Conservation (phyloP, 2,329 filamentous ascomycete genomes). For the Colletotrichum neosansevieriae region DNA sequence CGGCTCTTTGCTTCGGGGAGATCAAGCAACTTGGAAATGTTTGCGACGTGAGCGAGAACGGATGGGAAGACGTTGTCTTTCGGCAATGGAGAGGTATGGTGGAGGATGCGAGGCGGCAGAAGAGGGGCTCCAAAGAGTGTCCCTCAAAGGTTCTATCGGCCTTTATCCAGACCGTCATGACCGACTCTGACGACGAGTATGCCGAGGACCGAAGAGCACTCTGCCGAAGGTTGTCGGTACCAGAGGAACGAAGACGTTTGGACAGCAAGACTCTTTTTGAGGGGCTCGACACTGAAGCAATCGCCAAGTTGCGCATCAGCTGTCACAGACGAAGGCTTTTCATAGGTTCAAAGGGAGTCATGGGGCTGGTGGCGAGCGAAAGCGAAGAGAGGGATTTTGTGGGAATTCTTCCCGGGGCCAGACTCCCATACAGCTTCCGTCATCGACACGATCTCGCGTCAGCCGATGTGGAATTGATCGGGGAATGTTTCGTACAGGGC, state of each 20-base stretch:
- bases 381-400: slow-evolving; percentile 5
- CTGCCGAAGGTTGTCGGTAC: neutral
- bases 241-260: neutral
- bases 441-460: neutral
- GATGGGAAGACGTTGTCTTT: slow-evolving; percentile 7
- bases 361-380: slow-evolving; percentile 8
- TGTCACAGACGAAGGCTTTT: slow-evolving; percentile 17
- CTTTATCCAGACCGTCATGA: neutral
- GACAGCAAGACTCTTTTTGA: neutral
- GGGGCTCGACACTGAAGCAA: neutral
- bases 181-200: slow-evolving; percentile 1
- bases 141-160: neutral
- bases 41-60: neutral
- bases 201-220: neutral
- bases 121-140: neutral
- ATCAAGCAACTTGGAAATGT: neutral
- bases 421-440: slow-evolving; percentile 18
- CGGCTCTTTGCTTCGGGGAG: neutral
- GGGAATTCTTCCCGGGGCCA: neutral
- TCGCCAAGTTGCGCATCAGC: slow-evolving; percentile 1
- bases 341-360: neutral
- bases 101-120: neutral
- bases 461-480: neutral
- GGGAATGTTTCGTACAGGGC: slow-evolving; percentile 8
- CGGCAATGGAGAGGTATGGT: neutral